Percentiles rank a stretch among this genome's conserved stretches.
These are phyloP conservation scores for Colletotrichum echinochloae DNA, from an alignment of 2,329 filamentous ascomycete species.

Conservation along the genomic window DNA sequence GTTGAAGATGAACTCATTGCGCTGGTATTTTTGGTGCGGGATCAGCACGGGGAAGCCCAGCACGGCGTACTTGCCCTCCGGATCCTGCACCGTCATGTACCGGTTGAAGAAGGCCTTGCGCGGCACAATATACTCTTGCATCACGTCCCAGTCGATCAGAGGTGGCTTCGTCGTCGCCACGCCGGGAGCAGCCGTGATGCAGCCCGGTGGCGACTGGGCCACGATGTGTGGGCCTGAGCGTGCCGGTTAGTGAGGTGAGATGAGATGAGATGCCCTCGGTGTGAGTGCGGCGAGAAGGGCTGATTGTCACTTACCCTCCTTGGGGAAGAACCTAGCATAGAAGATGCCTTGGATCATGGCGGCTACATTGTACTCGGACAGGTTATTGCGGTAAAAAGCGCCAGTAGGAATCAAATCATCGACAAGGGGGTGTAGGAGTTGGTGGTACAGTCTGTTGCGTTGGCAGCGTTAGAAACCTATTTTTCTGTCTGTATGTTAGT, in stretches of 20 bases:
- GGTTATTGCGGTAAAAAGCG: background rate
- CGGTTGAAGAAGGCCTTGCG: slow-evolving; percentile 96
- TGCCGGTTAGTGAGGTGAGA: background rate
- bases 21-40: slow-evolving; percentile 82
- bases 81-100: slow-evolving; percentile 82
- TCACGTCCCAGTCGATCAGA: slow-evolving; percentile 85
- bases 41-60: slow-evolving; percentile 93
- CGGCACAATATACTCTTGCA: slow-evolving; percentile 94
- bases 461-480: no score
- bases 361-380: slow-evolving; percentile 33
- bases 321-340: slow-evolving; percentile 75
- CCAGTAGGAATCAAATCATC: background rate
- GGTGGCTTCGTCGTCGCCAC: slow-evolving; percentile 63
- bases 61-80: slow-evolving; percentile 77
- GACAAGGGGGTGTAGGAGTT: background rate
- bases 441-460: no score
- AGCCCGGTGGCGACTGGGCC: slow-evolving; percentile 71
- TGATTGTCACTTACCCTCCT: slow-evolving; percentile 63
- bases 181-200: slow-evolving; percentile 62
- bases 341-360: slow-evolving; percentile 78
- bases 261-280: slow-evolving; percentile 1
- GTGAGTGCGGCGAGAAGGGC: background rate
- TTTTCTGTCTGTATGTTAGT: no score
- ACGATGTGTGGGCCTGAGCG: slow-evolving; percentile 70
- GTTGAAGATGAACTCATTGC: slow-evolving; percentile 99